Percentiles rank a stretch among this genome's conserved stretches.
Evolutionary conservation across 768 basidiomycete species (phyloP).

Genomic region (Stropharia rugosoannulata): DNA sequence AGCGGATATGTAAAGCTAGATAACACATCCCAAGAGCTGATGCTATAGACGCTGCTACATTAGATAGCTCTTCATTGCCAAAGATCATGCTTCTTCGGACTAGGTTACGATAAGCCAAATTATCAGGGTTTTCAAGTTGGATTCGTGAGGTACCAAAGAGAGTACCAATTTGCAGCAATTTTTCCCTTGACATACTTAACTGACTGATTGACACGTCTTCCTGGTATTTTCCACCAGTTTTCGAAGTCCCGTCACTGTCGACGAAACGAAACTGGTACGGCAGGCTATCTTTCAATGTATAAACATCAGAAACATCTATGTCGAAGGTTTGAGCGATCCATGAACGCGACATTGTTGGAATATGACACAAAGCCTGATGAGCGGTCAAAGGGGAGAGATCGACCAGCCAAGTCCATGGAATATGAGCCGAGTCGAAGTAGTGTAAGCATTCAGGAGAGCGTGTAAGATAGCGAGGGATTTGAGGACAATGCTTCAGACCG

Average conservation of each 20-base stretch:
- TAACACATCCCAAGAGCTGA: constrained; percentile 45
- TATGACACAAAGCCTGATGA: constrained; percentile 43
- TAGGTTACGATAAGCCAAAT: constrained; percentile 40
- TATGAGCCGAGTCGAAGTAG: constrained; percentile 57
- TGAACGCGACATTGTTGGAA: constrained; percentile 47
- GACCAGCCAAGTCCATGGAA: constrained; percentile 74
- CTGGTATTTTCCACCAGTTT: constrained; percentile 35
- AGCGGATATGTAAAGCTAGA: constrained; percentile 63
- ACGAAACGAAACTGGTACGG: constrained; percentile 68
- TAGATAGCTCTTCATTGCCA: constrained; percentile 44
- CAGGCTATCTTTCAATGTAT: constrained; percentile 47
- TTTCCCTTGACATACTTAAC: constrained; percentile 39
- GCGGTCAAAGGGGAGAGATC: constrained; percentile 41
- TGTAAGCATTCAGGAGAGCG: constrained; percentile 57
- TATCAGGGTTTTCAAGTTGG: constrained; percentile 39
- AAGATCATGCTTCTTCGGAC: constrained; percentile 61
- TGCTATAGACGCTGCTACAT: constrained; percentile 43
- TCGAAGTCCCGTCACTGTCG: constrained; percentile 35
- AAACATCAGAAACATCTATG: constrained; percentile 38
- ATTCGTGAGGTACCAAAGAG: constrained; percentile 78
- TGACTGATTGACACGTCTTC: constrained; percentile 41
- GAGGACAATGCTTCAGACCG: constrained; percentile 51
- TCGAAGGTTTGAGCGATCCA: constrained; percentile 46
- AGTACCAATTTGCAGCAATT: constrained; percentile 68
- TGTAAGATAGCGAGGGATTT: constrained; percentile 29